Evolutionary conservation across 352 stramenopile genomes (phyloP), one percentile per base, ranked within the genome.

Genomic region (Pythium dissotocum): DNA sequence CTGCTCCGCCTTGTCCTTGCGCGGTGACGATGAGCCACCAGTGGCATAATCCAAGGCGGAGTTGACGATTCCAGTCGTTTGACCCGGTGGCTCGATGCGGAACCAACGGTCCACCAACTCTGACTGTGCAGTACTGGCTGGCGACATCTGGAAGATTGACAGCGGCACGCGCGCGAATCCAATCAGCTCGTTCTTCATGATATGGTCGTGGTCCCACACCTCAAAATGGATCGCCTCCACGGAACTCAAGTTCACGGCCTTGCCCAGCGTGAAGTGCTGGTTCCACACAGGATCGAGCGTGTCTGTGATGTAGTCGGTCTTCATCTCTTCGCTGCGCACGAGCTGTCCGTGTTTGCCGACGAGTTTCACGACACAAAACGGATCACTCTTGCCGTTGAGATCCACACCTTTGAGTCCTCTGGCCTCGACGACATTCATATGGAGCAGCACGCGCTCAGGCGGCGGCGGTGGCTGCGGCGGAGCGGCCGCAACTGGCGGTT

Each of bases 101-200:
- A 91, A 93, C 81, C 80, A 91, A 8, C 72, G 75, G 57, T 93
- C 85, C 21, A 93, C 71, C 7, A 78, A 59, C 26, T 91, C 82
- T 0, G 85, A 90, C 24, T 89, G 76, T 6, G 52, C 70, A 4
- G 71, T 87, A 24, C 76, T 90, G 26, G 80, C 75, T n/a, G 82
- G 76, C 6, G 79, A 89, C 74, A 90, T 87, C 32, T 78, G 73
- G 57, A 93, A 93, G 7, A 71, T 76, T 3, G 77, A 85, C 6
- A 94, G 65, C 4, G 84, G 82, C 2, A 93, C 72, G 9, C 65
- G 65, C 6, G 92, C 79, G 56, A 80, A 81, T 2, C 86, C 86
- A 2, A 94, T 73, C 51, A 76, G 79, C 40, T 83, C 76, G 64
- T 91, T 71, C 3, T 58, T 75, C 6, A 68, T 74, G 26, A 90